A percentile compares a stretch with the other conserved stretches of the same genome.
These are phyloP conservation scores for Malbranchea zuffiana DNA, from an alignment of 2,329 filamentous ascomycete species.

Conservation along the genomic window DNA sequence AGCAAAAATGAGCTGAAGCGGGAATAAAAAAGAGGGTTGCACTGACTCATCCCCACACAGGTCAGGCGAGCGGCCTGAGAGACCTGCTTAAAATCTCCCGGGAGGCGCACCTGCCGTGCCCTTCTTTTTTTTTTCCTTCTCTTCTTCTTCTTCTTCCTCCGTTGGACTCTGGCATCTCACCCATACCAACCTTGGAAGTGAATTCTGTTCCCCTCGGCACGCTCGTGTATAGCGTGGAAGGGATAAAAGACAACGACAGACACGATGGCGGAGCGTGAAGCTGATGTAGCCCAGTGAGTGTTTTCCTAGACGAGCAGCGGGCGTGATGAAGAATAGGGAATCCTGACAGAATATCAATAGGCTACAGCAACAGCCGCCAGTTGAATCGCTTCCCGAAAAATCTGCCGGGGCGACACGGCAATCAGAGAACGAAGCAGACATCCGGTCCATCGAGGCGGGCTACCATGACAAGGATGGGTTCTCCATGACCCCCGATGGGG, in stretches of 20 bases:
- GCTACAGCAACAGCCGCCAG: slow-evolving; percentile 1
- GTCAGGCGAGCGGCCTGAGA: too few relatives aligned
- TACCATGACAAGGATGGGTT: slow-evolving; percentile 7
- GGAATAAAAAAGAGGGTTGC: too few relatives aligned
- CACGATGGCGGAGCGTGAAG: slow-evolving; percentile 11
- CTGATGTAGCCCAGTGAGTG: slow-evolving; percentile 10
- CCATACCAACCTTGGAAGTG: background rate
- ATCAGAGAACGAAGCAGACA: background rate
- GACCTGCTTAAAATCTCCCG: too few relatives aligned
- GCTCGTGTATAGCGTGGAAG: background rate
- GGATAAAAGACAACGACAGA: background rate
- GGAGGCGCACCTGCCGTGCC: background rate
- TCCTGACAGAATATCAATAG: slow-evolving; percentile 3
- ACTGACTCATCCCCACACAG: too few relatives aligned
- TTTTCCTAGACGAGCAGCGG: background rate
- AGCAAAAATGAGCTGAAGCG: too few relatives aligned
- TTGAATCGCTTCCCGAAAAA: background rate
- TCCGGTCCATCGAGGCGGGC: slow-evolving; percentile 3
- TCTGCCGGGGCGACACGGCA: slow-evolving; percentile 4
- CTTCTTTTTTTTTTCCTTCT: background rate
- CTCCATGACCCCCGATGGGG: slow-evolving; percentile 34
- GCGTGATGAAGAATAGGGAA: background rate
- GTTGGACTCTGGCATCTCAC: background rate
- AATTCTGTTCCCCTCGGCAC: background rate
- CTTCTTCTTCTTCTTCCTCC: slow-evolving; percentile 1